Conservation (phyloP, 2,329 filamentous ascomycete genomes). For the Monosporascus ibericus region DNA sequence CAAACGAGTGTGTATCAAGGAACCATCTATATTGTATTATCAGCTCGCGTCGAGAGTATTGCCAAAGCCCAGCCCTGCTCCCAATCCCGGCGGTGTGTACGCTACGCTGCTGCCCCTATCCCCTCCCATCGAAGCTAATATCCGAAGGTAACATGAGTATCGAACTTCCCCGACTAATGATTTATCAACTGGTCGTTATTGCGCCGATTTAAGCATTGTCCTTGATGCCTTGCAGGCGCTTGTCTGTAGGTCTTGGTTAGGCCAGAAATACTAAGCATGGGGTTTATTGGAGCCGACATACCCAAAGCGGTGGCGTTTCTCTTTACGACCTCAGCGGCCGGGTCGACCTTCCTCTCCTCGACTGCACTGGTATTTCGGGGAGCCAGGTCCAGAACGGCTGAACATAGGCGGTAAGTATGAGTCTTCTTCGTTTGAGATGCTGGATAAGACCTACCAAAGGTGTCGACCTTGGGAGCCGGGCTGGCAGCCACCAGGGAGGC, state of each 20-base stretch:
- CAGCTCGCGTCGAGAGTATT: not conserved
- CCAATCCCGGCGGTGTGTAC: not conserved
- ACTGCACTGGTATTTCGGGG: not conserved
- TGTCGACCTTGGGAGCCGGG: constrained; percentile 3
- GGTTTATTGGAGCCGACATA: not conserved
- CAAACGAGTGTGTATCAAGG: not conserved
- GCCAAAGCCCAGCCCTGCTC: not conserved
- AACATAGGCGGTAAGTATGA: not conserved
- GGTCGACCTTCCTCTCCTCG: not conserved
- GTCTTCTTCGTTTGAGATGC: not conserved
- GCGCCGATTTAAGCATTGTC: not conserved
- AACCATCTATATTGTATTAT: not conserved
- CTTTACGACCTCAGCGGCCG: not conserved
- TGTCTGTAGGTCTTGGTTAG: not conserved
- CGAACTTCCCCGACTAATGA: not conserved
- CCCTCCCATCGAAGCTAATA: no score
- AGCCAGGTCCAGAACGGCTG: not conserved
- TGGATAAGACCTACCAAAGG: not conserved
- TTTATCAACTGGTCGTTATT: not conserved
- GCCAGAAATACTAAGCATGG: not conserved
- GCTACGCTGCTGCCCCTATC: no score
- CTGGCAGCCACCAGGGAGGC: constrained; percentile 8
- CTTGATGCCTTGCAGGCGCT: not conserved
- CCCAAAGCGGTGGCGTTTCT: not conserved
- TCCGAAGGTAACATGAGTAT: no score